Evolutionary conservation across 176 grass and related monocot genomes (phyloP), one percentile per base, ranked within the genome.

Genomic region (Avena sativa): DNA sequence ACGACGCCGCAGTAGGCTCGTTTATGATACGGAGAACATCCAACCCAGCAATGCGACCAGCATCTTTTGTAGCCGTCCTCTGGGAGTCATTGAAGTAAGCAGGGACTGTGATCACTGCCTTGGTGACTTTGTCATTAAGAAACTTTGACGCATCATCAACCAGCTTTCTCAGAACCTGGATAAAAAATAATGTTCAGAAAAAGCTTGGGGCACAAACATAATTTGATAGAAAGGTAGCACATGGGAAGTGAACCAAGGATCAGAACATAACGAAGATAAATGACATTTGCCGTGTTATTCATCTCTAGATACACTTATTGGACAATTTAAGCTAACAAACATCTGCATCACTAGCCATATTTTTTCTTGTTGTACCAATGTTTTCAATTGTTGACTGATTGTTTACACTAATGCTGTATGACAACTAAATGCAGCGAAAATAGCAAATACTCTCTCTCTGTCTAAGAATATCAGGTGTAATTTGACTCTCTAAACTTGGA

Each of bases 21-120:
- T 95, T 93, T 84, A 95, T 95, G 48, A 95, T 95, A 34, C 93
- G 91, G 20, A 95, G 93, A 82, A 93, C 93, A 81, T 95, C 93
- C 77, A 95, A 44, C 8, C 91, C 91, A 16, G 93, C 89, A 89
- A 95, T 95, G 34, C 91, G 89, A 12, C 91, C 93, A 91, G 93
- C 93, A 87, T 95, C 93, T 81, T 95, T 93, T 52, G 93, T 95
- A 48, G 93, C 89, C 17, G 91, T 95, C 84, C 93, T 95, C 76
- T 95, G 93, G 1, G 93, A 95, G 16, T 95, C 93, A 36, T 95
- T 95, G 52, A 95, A 93, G 36, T 95, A 95, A 17, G 89, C 89
- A 46, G 91, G 93, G 30, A 93, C 91, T 38, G 93, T 93, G 78
- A 95, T 87, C 46, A 95, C 93, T 55, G 93, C 93, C 85, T 95